Conservation (phyloP, 139 green algal genomes). For the Volvox africanus region DNA sequence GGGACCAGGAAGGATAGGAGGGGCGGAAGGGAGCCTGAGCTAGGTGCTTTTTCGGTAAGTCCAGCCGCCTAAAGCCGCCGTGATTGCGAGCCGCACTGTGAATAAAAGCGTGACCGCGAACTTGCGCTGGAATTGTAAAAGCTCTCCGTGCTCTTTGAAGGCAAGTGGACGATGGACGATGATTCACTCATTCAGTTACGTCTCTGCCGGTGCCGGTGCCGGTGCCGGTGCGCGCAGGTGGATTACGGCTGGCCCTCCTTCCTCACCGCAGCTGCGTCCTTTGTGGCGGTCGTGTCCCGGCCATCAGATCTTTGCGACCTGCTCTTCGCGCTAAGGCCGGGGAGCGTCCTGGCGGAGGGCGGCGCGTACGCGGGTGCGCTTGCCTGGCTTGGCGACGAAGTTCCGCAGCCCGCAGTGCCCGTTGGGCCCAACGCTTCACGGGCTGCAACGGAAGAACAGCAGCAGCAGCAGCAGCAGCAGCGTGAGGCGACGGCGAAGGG, state of each 20-base stretch:
- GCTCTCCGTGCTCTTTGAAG: too few species aligned
- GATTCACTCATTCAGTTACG: too few species aligned
- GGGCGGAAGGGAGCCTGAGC: too few species aligned
- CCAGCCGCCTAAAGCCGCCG: too few species aligned
- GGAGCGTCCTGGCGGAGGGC: conserved; percentile 61
- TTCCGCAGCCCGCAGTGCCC: too few species aligned
- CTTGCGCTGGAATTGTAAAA: too few species aligned
- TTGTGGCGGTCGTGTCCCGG: conserved; percentile 57
- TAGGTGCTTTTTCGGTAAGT: too few species aligned
- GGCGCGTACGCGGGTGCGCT: conserved; percentile 76
- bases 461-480: background rate
- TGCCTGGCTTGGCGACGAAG: conserved; percentile 8
- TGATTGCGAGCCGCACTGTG: too few species aligned
- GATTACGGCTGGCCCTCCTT: conserved; percentile 90
- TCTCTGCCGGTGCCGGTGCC: too few species aligned
- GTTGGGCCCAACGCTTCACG: background rate
- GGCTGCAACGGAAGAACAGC: background rate
- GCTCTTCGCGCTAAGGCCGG: conserved; percentile 74
- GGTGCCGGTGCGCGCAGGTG: background rate
- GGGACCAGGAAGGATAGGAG: too few species aligned
- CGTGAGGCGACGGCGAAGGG: background rate
- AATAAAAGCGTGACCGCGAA: too few species aligned
- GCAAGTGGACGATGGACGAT: background rate
- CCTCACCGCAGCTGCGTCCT: conserved; percentile 52
- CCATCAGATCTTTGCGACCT: conserved; percentile 85